phyloP scores from a whole-genome alignment of 108 stramenopile genomes.

The Conticribra weissflogii region DNA sequence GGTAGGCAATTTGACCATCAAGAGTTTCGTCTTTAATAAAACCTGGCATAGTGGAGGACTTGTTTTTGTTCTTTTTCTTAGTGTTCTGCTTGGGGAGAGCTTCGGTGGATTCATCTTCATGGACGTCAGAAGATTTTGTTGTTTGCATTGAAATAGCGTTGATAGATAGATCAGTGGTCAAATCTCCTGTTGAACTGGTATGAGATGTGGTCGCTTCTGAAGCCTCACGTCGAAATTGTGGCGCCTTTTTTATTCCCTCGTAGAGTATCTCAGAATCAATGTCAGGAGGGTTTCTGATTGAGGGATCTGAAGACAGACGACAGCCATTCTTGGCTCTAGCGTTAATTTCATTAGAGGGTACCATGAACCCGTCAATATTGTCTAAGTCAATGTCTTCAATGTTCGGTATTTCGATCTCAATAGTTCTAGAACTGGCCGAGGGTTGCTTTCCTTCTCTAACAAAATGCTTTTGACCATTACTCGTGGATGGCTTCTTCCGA shows the following conservation, averaged over 20 bases:
- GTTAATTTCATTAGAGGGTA: background rate
- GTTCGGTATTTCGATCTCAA: constrained; percentile 14
- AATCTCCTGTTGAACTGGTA: background rate
- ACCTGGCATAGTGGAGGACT: constrained; percentile 83
- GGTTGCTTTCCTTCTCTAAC: background rate
- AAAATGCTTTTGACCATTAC: background rate
- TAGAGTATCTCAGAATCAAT: constrained; percentile 26
- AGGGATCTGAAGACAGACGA: background rate
- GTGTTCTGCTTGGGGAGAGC: background rate
- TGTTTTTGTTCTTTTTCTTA: constrained; percentile 22
- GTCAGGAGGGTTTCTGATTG: background rate
- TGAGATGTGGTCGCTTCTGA: background rate
- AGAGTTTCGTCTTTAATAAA: constrained; percentile 41
- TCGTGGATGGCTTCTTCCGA: background rate
- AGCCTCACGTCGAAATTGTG: background rate
- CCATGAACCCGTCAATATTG: background rate
- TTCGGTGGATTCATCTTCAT: background rate
- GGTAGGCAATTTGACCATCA: constrained; percentile 11
- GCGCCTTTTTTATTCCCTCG: constrained; percentile 14
- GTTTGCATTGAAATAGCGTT: background rate
- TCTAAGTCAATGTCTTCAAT: constrained; percentile 3
- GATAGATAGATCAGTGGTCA: background rate
- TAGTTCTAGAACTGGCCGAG: constrained; percentile 1
- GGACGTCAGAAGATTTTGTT: background rate
- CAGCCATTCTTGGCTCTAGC: background rate